Evolutionary conservation across 192 early-diverging fungal species (phyloP).

Genomic region (Dissophora ornata): DNA sequence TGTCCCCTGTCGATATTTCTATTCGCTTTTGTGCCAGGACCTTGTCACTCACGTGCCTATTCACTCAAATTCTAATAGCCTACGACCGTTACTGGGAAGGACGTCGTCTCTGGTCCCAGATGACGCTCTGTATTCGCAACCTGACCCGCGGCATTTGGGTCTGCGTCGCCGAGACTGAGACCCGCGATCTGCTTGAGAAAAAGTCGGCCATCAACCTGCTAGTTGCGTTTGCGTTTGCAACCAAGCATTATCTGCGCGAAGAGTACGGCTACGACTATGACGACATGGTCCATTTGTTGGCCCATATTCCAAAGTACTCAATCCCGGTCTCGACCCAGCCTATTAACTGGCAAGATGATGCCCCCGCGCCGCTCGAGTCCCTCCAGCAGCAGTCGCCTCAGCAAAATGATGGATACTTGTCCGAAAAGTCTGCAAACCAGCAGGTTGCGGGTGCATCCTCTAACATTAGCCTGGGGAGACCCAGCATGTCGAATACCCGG

Average conservation of each 20-base stretch:
- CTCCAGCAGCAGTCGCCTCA: constrained; percentile 5
- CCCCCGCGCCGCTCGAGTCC: constrained; percentile 16
- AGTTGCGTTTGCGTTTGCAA: constrained; percentile 79
- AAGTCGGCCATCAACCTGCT: constrained; percentile 78
- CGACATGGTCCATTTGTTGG: constrained; percentile 75
- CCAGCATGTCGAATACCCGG: neutral
- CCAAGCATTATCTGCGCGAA: constrained; percentile 87
- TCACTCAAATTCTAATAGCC: too few relatives aligned
- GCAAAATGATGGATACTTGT: too few relatives aligned
- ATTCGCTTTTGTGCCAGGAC: constrained; percentile 51
- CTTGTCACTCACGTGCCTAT: constrained; percentile 34
- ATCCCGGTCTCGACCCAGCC: constrained; percentile 53
- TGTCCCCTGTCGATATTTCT: too few relatives aligned
- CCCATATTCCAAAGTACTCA: constrained; percentile 71
- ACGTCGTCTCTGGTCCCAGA: constrained; percentile 80
- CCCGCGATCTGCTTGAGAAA: constrained; percentile 73
- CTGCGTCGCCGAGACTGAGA: constrained; percentile 60
- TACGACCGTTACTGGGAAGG: constrained; percentile 92
- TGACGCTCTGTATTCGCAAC: constrained; percentile 78
- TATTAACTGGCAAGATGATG: constrained; percentile 37
- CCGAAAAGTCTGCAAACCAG: too few relatives aligned
- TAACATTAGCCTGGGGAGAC: neutral
- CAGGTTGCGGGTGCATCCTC: neutral
- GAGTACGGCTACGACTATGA: constrained; percentile 74
- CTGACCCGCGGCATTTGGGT: constrained; percentile 85